phyloP scores from a whole-genome alignment of 352 stramenopile genomes.

The Peronospora tabacina region DNA sequence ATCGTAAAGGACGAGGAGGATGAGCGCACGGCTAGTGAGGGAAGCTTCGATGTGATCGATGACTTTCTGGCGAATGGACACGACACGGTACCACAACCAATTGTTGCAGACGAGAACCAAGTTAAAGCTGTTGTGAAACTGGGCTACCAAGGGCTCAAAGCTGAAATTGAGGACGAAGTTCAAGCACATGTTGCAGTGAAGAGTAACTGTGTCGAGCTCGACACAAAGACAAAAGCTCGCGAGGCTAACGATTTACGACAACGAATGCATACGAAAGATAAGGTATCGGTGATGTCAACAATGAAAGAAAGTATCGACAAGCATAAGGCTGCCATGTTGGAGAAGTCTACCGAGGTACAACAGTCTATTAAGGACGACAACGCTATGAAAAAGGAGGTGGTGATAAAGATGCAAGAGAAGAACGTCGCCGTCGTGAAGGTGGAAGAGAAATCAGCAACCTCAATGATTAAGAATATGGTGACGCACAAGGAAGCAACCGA shows the following conservation, averaged over 20 bases:
- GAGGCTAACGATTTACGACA: conserved; percentile 9
- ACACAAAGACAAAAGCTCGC: conserved; percentile 11
- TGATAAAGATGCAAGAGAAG: conserved; percentile 1
- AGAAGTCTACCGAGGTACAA: conserved; percentile 3
- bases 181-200: background rate
- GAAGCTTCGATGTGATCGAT: conserved; percentile 26
- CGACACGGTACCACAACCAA: conserved; percentile 2
- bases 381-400: background rate
- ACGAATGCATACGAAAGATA: background rate
- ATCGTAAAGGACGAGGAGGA: conserved; percentile 24
- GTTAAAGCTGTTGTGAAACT: conserved; percentile 15
- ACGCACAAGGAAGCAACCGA: conserved; percentile 1
- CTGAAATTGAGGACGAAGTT: background rate
- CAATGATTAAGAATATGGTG: background rate
- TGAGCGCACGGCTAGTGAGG: conserved; percentile 29
- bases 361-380: conserved; percentile 2
- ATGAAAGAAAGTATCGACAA: conserved; percentile 28
- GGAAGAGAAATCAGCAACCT: conserved; percentile 1
- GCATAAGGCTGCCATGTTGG: conserved; percentile 5
- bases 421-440: background rate
- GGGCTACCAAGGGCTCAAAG: background rate
- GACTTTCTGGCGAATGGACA: background rate
- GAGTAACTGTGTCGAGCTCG: background rate
- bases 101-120: conserved; percentile 1
- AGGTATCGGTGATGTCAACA: conserved; percentile 25